Percentiles rank a stretch among this genome's conserved stretches.
Evolutionary conservation across 768 basidiomycete species (phyloP).

Genomic region (Panaeolus cyanescens): DNA sequence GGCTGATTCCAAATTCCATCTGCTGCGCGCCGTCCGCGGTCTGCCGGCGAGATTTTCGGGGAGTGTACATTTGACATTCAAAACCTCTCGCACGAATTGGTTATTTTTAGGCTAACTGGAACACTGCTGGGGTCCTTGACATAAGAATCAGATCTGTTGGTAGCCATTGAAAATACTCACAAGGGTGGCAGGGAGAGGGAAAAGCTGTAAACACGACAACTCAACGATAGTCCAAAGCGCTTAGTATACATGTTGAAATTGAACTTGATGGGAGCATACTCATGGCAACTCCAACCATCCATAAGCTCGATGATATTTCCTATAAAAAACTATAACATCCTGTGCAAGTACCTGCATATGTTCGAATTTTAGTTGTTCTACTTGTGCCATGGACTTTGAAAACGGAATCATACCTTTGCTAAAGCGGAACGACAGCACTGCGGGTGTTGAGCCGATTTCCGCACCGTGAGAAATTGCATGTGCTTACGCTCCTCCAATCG

Average conservation of each 20-base stretch:
- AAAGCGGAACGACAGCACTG: too few relatives aligned
- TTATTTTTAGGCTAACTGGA: not conserved
- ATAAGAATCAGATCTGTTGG: not conserved
- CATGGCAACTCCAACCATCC: too few relatives aligned
- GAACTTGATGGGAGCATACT: too few relatives aligned
- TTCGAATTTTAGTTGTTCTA: too few relatives aligned
- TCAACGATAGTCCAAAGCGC: not conserved
- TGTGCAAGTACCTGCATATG: too few relatives aligned
- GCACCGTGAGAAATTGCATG: not conserved
- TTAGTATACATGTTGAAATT: not conserved
- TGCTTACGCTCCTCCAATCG: not conserved
- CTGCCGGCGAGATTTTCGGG: not conserved
- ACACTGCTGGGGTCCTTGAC: slow-evolving; percentile 1
- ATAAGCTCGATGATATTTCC: too few relatives aligned
- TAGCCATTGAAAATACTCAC: not conserved
- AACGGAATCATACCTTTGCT: too few relatives aligned
- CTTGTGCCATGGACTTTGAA: too few relatives aligned
- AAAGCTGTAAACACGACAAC: not conserved
- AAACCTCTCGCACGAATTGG: not conserved
- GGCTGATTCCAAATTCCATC: not conserved
- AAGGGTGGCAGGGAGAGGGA: not conserved
- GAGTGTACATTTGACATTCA: not conserved
- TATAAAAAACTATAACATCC: too few relatives aligned
- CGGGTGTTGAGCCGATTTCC: not conserved
- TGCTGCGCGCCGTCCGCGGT: not conserved